These are phyloP conservation scores for Porphyrellus cyaneotinctus DNA, from an alignment of 768 basidiomycete genomes.

Conservation along the genomic window DNA sequence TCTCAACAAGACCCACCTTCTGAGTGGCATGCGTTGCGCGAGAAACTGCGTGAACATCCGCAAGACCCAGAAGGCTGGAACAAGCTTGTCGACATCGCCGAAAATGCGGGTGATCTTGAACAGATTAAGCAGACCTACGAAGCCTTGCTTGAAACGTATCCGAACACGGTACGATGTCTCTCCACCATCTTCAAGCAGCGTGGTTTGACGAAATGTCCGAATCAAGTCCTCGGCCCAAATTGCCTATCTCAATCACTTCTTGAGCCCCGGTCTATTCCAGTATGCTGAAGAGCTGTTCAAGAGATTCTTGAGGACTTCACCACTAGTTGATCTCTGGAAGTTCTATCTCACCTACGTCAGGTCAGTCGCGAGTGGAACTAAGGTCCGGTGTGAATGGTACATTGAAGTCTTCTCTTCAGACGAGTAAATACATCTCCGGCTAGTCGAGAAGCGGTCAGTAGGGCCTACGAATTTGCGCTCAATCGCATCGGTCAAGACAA, in stretches of 20 bases:
- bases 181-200: slow-evolving; percentile 22
- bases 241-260: slow-evolving; percentile 74
- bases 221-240: slow-evolving; percentile 77
- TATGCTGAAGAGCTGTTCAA: slow-evolving; percentile 89
- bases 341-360: slow-evolving; percentile 94
- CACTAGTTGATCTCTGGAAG: slow-evolving; percentile 87
- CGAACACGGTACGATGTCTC: slow-evolving; percentile 76
- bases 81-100: slow-evolving; percentile 70
- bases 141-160: slow-evolving; percentile 77
- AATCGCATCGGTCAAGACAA: slow-evolving; percentile 88
- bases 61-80: slow-evolving; percentile 79
- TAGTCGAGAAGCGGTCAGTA: slow-evolving; percentile 73
- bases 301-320: slow-evolving; percentile 77
- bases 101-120: slow-evolving; percentile 71
- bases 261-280: slow-evolving; percentile 61
- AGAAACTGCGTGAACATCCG: slow-evolving; percentile 61
- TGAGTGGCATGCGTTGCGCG: slow-evolving; percentile 64
- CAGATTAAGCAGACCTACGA: slow-evolving; percentile 81
- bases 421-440: slow-evolving; percentile 64
- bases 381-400: slow-evolving; percentile 1
- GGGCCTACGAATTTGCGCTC: slow-evolving; percentile 92
- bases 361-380: slow-evolving; percentile 39
- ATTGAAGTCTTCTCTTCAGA: slow-evolving; percentile 35
- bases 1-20: slow-evolving; percentile 40
- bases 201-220: slow-evolving; percentile 22